A percentile compares a stretch with the other conserved stretches of the same genome.
Evolutionary conservation across 2,329 filamentous ascomycete species (phyloP).

Genomic region (Claviceps sp.): DNA sequence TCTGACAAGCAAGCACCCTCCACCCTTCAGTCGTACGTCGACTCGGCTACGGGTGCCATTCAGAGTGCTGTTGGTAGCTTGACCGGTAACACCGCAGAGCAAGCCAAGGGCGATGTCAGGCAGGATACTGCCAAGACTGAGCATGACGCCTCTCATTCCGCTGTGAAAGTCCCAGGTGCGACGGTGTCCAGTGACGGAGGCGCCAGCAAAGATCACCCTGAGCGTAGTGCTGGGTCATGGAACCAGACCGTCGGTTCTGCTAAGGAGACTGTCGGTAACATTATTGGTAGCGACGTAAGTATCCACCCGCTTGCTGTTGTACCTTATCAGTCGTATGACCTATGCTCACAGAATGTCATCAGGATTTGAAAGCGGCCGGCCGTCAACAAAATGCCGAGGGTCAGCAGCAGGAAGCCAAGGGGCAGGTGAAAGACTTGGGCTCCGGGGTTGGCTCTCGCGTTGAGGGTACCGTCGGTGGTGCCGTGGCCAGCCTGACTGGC

Average conservation of each 20-base stretch:
- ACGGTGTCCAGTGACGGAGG: conserved; percentile 57
- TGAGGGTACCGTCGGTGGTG: conserved; percentile 56
- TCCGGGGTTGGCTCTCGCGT: conserved; percentile 56
- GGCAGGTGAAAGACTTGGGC: conserved; percentile 59
- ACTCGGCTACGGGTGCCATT: conserved; percentile 57
- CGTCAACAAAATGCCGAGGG: conserved; percentile 68
- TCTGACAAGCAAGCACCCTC: conserved; percentile 35
- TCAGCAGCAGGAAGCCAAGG: conserved; percentile 68
- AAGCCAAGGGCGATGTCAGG: conserved; percentile 49
- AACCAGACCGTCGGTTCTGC: conserved; percentile 81
- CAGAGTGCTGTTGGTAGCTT: conserved; percentile 60
- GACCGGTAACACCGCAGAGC: conserved; percentile 57
- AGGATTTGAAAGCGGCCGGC: conserved; percentile 59
- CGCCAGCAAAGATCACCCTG: conserved; percentile 55
- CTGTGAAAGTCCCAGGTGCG: conserved; percentile 59
- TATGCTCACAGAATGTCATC: conserved; percentile 3
- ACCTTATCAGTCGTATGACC: neutral
- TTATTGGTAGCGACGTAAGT: conserved; percentile 58
- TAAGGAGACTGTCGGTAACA: conserved; percentile 67
- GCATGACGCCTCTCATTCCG: conserved; percentile 61
- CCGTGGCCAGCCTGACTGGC: conserved; percentile 59
- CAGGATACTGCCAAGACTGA: conserved; percentile 53
- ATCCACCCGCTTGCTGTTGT: neutral
- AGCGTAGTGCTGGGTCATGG: conserved; percentile 62
- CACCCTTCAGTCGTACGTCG: conserved; percentile 65